phyloP scores from a whole-genome alignment of 345 rosid species.

The Hevea brasiliensis region DNA sequence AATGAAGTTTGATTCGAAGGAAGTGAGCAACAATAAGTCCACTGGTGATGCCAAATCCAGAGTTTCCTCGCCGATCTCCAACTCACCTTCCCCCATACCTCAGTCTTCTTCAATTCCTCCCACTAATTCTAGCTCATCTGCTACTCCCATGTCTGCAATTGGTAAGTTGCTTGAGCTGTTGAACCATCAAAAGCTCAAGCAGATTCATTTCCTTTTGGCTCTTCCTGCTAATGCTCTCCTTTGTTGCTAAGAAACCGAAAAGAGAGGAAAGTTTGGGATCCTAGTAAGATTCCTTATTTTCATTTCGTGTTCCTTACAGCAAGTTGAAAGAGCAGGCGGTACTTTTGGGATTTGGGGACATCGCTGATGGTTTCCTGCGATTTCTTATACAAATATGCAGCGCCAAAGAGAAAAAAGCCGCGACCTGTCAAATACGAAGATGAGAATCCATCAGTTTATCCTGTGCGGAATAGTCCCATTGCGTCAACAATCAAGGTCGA shows the following conservation, averaged over 20 bases:
- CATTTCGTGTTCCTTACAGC: constrained; percentile 2
- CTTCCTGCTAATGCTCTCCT: not conserved
- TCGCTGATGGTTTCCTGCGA: not conserved
- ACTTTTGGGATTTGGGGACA: not conserved
- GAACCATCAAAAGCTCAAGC: not conserved
- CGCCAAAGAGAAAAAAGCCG: constrained; percentile 92
- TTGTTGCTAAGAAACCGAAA: constrained; percentile 3
- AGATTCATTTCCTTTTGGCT: not conserved
- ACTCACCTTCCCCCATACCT: constrained; percentile 45
- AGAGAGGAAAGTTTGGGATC: constrained; percentile 7
- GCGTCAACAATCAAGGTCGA: constrained; percentile 54
- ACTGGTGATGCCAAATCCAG: constrained; percentile 68
- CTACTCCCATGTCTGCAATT: constrained; percentile 48
- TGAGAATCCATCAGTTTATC: constrained; percentile 51
- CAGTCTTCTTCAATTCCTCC: constrained; percentile 56
- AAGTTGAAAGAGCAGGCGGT: constrained; percentile 5
- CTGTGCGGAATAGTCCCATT: constrained; percentile 47
- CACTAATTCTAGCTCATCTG: constrained; percentile 60
- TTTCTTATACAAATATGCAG: constrained; percentile 38
- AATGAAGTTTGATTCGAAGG: constrained; percentile 41
- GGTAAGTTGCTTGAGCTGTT: constrained; percentile 44
- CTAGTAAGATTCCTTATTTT: not conserved
- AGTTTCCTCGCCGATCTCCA: constrained; percentile 87
- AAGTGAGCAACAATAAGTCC: constrained; percentile 33
- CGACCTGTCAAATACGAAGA: constrained; percentile 79